Conservation (phyloP, 2,329 filamentous ascomycete genomes). For the Apiospora pterosperma region DNA sequence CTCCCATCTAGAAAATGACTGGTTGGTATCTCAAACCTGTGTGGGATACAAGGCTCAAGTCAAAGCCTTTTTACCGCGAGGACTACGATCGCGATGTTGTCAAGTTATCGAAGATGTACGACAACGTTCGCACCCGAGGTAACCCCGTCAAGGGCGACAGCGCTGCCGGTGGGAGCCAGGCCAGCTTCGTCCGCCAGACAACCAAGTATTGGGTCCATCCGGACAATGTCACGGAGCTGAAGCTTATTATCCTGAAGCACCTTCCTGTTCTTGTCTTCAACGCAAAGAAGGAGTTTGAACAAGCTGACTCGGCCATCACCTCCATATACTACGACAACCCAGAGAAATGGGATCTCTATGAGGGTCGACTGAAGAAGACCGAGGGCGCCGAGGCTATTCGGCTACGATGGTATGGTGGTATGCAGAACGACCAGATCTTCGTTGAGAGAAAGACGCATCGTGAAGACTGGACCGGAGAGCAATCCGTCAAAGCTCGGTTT, state of each 20-base stretch:
- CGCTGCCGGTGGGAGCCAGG: slow-evolving; percentile 84
- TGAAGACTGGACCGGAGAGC: slow-evolving; percentile 98
- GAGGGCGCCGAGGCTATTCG: slow-evolving; percentile 97
- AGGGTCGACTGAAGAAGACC: slow-evolving; percentile 93
- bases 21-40: slow-evolving; percentile 89
- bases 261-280: slow-evolving; percentile 97
- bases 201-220: slow-evolving; percentile 99
- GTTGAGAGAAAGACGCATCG: slow-evolving; percentile 97
- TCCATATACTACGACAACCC: slow-evolving; percentile 99
- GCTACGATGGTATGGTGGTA: slow-evolving; percentile 94
- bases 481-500: slow-evolving; percentile 97
- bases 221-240: slow-evolving; percentile 96
- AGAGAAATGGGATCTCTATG: slow-evolving; percentile 89
- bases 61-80: slow-evolving; percentile 97
- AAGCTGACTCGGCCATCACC: slow-evolving; percentile 87
- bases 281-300: slow-evolving; percentile 91
- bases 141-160: slow-evolving; percentile 92
- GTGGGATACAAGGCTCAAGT: slow-evolving; percentile 92
- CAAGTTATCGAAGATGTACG: slow-evolving; percentile 91
- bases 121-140: slow-evolving; percentile 87
- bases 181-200: slow-evolving; percentile 93
- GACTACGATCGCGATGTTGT: slow-evolving; percentile 97
- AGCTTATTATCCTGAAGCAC: slow-evolving; percentile 97
- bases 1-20: slow-evolving; percentile 74
- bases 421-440: slow-evolving; percentile 93